Evolutionary conservation across 345 rosid species (phyloP).

Genomic region (Eucalyptus polybractea): DNA sequence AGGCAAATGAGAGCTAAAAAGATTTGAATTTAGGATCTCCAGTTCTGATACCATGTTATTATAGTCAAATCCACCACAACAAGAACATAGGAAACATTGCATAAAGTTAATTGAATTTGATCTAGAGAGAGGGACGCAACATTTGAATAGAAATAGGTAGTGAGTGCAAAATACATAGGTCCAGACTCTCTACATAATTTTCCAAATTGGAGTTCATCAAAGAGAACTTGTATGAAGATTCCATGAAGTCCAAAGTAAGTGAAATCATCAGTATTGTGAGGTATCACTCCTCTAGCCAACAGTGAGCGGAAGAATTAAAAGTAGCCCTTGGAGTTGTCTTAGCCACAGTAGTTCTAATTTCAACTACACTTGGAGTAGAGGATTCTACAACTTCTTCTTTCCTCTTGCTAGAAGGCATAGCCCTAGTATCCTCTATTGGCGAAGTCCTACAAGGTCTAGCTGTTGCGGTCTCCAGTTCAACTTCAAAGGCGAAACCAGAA

Average conservation of each 20-base stretch:
- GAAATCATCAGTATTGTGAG: background rate
- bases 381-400: background rate
- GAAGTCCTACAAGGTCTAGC: too few relatives aligned
- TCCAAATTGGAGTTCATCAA: background rate
- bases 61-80: background rate
- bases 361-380: background rate
- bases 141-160: too few relatives aligned
- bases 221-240: background rate
- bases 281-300: background rate
- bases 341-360: background rate
- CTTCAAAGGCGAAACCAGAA: too few relatives aligned
- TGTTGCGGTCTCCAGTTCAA: too few relatives aligned
- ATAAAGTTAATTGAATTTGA: background rate
- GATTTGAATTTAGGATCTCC: background rate
- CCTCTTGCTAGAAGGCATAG: background rate
- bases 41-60: too few relatives aligned
- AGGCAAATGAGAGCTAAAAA: background rate
- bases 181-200: background rate
- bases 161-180: background rate
- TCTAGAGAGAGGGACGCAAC: background rate
- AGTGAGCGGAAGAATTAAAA: too few relatives aligned
- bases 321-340: background rate
- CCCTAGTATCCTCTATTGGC: too few relatives aligned
- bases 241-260: background rate
- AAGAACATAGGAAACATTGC: background rate